These are phyloP conservation scores for Hypoxylon fragiforme DNA, from an alignment of 495 filamentous ascomycete genomes.

Conservation along the genomic window DNA sequence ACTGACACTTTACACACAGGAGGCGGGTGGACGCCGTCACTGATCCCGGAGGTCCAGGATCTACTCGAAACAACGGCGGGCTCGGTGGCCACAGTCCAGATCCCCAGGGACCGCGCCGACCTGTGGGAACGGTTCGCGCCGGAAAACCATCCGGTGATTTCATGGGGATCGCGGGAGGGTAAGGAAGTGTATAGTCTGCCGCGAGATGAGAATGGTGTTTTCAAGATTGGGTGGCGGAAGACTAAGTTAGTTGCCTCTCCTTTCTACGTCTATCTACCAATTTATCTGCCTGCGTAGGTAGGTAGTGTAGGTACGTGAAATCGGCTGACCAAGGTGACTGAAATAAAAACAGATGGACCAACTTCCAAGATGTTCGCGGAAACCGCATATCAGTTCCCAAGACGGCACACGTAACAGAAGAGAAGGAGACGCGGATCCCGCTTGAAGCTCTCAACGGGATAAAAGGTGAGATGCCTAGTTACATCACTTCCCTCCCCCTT, in stretches of 20 bases:
- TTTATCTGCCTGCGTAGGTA: too few relatives aligned
- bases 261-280: too few relatives aligned
- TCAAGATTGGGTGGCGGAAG: conserved; percentile 52
- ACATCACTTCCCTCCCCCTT: conserved; percentile 1
- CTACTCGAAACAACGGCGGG: conserved; percentile 52
- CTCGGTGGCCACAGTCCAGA: conserved; percentile 40
- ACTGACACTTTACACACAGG: too few relatives aligned
- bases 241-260: conserved; percentile 42
- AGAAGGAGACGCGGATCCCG: conserved; percentile 42
- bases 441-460: conserved; percentile 38
- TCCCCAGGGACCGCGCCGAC: conserved; percentile 34
- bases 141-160: conserved; percentile 42
- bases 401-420: conserved; percentile 30
- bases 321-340: too few relatives aligned
- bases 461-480: conserved; percentile 33
- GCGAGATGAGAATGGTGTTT: conserved; percentile 38
- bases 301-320: too few relatives aligned
- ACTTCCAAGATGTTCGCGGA: conserved; percentile 22
- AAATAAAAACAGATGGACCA: conserved; percentile 34
- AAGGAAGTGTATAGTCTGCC: conserved; percentile 48
- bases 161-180: conserved; percentile 40
- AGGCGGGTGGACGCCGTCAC: conserved; percentile 42
- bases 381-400: conserved; percentile 29
- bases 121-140: conserved; percentile 41
- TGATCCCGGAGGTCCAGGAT: conserved; percentile 38